Percentiles rank a stretch among this genome's conserved stretches.
Evolutionary conservation across 305 asterid species (phyloP).

Genomic region (Plantago lanceolata): DNA sequence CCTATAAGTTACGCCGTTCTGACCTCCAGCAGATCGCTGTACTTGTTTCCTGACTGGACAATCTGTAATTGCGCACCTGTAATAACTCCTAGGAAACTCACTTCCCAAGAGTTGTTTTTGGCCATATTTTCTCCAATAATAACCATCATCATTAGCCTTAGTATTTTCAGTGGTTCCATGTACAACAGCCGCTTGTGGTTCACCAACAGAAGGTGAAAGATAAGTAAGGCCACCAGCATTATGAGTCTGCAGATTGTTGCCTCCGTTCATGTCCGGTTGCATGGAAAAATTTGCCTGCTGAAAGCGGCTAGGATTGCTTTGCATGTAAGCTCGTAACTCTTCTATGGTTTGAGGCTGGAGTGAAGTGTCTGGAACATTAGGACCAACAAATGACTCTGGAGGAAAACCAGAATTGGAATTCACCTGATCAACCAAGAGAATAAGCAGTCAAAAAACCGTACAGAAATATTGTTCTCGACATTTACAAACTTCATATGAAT

Average conservation of each 20-base stretch:
- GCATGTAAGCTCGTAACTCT: slow-evolving; percentile 21
- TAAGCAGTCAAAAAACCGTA: slow-evolving; percentile 1
- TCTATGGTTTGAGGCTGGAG: slow-evolving; percentile 28
- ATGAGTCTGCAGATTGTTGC: slow-evolving; percentile 34
- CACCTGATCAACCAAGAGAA: slow-evolving; percentile 26
- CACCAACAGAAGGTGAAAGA: slow-evolving; percentile 33
- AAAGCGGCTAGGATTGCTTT: slow-evolving; percentile 12
- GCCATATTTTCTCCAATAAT: slow-evolving; percentile 60
- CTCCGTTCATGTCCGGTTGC: slow-evolving; percentile 29
- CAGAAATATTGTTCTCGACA: background rate
- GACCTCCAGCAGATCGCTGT: slow-evolving; percentile 45
- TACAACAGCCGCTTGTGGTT: slow-evolving; percentile 25
- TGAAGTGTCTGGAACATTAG: slow-evolving; percentile 27
- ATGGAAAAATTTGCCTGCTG: slow-evolving; percentile 28
- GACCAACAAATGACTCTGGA: slow-evolving; percentile 39
- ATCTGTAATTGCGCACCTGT: slow-evolving; percentile 44
- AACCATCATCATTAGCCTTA: slow-evolving; percentile 42
- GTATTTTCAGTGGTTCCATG: background rate
- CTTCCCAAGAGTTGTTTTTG: slow-evolving; percentile 58
- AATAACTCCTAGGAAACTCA: slow-evolving; percentile 55
- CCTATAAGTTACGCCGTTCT: slow-evolving; percentile 44
- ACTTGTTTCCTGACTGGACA: slow-evolving; percentile 58
- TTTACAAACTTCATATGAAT: background rate
- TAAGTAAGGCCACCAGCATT: background rate
- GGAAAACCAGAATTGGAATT: slow-evolving; percentile 29